Conservation (phyloP, 2,329 filamentous ascomycete genomes). For the Fusarium buharicum region DNA sequence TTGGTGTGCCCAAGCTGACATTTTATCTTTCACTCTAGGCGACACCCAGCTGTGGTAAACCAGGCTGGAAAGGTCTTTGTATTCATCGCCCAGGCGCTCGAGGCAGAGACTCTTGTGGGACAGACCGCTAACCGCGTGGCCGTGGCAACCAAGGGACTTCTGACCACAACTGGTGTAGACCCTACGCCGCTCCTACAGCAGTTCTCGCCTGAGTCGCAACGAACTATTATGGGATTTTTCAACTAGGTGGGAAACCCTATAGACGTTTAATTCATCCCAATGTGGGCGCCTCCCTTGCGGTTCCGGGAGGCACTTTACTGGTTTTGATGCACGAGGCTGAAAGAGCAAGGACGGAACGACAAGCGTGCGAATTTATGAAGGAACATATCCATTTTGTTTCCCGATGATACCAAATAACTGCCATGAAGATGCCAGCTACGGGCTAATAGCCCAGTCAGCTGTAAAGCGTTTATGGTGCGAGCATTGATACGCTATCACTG, state of each 20-base stretch:
- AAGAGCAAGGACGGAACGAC: constrained; percentile 22
- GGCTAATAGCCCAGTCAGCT: constrained; percentile 21
- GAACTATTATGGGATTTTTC: constrained; percentile 82
- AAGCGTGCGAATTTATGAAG: constrained; percentile 38
- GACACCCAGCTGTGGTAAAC: constrained; percentile 81
- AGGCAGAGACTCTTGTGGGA: constrained; percentile 89
- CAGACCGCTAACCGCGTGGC: constrained; percentile 83
- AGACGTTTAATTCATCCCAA: constrained; percentile 12
- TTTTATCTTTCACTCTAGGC: constrained; percentile 61
- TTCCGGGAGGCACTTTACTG: constrained; percentile 27
- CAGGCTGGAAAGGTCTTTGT: constrained; percentile 86
- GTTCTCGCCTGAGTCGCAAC: constrained; percentile 82
- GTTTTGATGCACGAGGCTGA: constrained; percentile 15
- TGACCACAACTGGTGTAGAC: constrained; percentile 78
- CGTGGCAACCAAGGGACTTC: constrained; percentile 78
- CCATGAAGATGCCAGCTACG: constrained; percentile 22
- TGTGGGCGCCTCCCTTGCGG: constrained; percentile 8
- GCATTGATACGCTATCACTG: constrained; percentile 19
- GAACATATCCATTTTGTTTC: constrained; percentile 35
- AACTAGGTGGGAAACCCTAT: constrained; percentile 56
- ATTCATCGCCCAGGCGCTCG: constrained; percentile 86
- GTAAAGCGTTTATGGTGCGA: constrained; percentile 16
- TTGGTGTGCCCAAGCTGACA: constrained; percentile 42
- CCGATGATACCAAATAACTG: constrained; percentile 41
- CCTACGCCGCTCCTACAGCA: constrained; percentile 78